Evolutionary conservation across 257 asterid genomes (phyloP).

Genomic region (Paulownia fortunei): DNA sequence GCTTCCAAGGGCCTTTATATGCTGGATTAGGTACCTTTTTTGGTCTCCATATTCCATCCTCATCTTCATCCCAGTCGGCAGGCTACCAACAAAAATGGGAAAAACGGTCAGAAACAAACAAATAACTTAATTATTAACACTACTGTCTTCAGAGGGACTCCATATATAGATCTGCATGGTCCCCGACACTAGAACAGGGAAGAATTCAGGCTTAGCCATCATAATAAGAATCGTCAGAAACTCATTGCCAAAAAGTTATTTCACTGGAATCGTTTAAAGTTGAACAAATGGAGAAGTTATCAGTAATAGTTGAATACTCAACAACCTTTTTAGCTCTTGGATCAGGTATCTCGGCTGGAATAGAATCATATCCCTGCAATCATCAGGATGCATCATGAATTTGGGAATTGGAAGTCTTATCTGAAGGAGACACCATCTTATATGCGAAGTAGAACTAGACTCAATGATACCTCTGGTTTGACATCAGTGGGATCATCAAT

Average conservation of each 20-base stretch:
- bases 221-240: background rate
- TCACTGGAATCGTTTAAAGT: background rate
- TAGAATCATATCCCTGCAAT: slow-evolving; percentile 26
- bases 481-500: slow-evolving; percentile 17
- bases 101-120: background rate
- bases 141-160: background rate
- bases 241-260: background rate
- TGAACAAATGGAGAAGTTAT: background rate
- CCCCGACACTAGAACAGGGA: background rate
- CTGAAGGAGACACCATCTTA: background rate
- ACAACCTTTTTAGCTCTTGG: slow-evolving; percentile 27
- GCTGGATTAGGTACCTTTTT: slow-evolving; percentile 29
- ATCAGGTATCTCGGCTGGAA: slow-evolving; percentile 30
- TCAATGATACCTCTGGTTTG: slow-evolving; percentile 17
- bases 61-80: slow-evolving; percentile 30
- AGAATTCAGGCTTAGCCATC: background rate
- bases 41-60: slow-evolving; percentile 28
- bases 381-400: background rate
- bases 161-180: background rate
- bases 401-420: background rate
- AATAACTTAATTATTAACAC: background rate
- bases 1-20: slow-evolving; percentile 30
- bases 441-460: background rate
- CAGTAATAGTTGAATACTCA: background rate
- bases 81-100: slow-evolving; percentile 1